A percentile compares a stretch with the other conserved stretches of the same genome.
These are phyloP conservation scores for Vinca minor DNA, from an alignment of 257 asterid genomes.

Conservation along the genomic window DNA sequence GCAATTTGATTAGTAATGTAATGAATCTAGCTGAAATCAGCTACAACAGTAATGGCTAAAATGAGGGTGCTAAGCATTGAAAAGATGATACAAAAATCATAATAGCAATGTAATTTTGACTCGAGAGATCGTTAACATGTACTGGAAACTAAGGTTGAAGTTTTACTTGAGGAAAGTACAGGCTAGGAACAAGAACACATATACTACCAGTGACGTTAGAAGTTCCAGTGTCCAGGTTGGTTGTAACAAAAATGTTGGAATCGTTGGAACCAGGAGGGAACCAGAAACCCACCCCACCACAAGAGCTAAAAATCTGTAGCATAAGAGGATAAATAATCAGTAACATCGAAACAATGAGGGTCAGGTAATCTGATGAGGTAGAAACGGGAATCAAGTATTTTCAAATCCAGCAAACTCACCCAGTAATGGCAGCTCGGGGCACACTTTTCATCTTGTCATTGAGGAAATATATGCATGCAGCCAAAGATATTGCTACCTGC, in stretches of 20 bases:
- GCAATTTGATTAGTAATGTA: neutral
- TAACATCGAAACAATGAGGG: neutral
- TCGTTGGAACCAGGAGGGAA: slow-evolving; percentile 56
- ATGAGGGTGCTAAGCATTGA: neutral
- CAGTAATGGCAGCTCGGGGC: slow-evolving; percentile 71
- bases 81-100: neutral
- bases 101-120: neutral
- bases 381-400: slow-evolving; percentile 1
- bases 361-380: neutral
- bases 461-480: slow-evolving; percentile 91
- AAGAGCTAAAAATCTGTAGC: slow-evolving; percentile 71
- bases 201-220: slow-evolving; percentile 72
- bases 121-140: neutral
- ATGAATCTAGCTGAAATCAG: neutral
- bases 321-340: neutral
- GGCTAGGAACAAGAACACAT: slow-evolving; percentile 57
- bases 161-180: slow-evolving; percentile 85
- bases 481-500: slow-evolving; percentile 89
- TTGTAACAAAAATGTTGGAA: slow-evolving; percentile 70
- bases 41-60: neutral
- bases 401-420: slow-evolving; percentile 39
- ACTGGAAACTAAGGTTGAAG: too few relatives aligned
- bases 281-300: slow-evolving; percentile 84
- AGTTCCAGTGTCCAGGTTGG: slow-evolving; percentile 90
- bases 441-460: slow-evolving; percentile 88